Evolutionary conservation across 2,329 filamentous ascomycete species (phyloP), one percentile per base, ranked within the genome.

Genomic region (Ceratocystis colombiana): DNA sequence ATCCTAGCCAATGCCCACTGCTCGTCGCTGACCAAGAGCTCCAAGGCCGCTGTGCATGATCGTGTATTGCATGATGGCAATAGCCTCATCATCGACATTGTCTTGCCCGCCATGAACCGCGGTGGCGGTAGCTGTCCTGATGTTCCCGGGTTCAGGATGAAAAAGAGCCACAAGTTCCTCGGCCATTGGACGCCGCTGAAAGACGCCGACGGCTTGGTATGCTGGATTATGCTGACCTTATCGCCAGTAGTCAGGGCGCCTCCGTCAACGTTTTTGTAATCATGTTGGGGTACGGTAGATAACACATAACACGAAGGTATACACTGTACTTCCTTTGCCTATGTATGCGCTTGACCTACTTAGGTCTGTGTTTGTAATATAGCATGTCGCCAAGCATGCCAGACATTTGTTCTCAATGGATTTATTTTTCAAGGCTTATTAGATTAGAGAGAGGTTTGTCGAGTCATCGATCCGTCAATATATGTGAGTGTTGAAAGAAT

Each of bases 171-270:
- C 41, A 65, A 65, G 64, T 65, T 46, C 33, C 22, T 65, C 25
- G 64, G 50, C 10, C 64, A 65, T 61, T 68, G 68, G 68, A 68
- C 68, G 28, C 68, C 68, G 5, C 20, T 68, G 15, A 68, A 67
- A 44, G 62, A 64, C 12, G 33, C 48, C 5, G 57, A 66, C 3
- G 28, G 25, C 6, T 8, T 25, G 5, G 37, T 62, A 2, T 48
- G 44, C 28, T 62, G 64, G 64, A 30, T 62, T 30, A 53, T 62
- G 20, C 17, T 66, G 17, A 37, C 46, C 10, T n/a, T 66, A 25
- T 62, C 55, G 20, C 64, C 64, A 0, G 57, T 53, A 10, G 25
- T 66, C 6, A 57, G 22, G 44, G 30, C 64, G 2, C 28, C 53
- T 5, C 53, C 53, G 17, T 28, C 53, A 10, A 57, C 15, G 7